Percentiles rank a stretch among this genome's conserved stretches.
These are phyloP conservation scores for Huiozyma naganishii DNA, from an alignment of 805 yeast species.

Conservation along the genomic window DNA sequence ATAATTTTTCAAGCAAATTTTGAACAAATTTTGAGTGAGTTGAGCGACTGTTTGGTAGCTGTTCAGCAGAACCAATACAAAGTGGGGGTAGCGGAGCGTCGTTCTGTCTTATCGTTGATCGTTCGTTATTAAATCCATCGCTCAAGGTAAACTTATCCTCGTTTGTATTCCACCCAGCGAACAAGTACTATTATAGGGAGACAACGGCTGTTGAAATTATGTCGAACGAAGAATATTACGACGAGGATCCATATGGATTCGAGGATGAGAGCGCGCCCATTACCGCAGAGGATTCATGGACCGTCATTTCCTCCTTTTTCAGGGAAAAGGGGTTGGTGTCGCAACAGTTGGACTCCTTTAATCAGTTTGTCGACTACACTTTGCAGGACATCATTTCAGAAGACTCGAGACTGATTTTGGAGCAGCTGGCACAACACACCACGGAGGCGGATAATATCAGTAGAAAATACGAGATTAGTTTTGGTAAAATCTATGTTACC, in stretches of 20 bases:
- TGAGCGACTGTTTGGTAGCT: too few species aligned
- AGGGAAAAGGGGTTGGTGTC: conserved; percentile 94
- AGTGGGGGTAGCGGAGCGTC: too few species aligned
- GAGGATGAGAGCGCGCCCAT: conserved; percentile 62
- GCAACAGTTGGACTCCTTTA: conserved; percentile 95
- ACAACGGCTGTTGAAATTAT: conserved; percentile 1
- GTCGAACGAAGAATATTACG: conserved; percentile 24
- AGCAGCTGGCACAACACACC: conserved; percentile 96
- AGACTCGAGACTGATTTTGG: conserved; percentile 85
- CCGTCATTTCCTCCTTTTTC: conserved; percentile 91
- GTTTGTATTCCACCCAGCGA: too few species aligned
- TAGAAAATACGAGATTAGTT: conserved; percentile 90
- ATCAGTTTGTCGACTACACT: conserved; percentile 92
- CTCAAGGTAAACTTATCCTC: too few species aligned
- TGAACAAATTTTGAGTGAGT: too few species aligned
- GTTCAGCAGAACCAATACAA: too few species aligned
- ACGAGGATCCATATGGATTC: conserved; percentile 59
- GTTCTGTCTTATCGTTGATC: too few species aligned
- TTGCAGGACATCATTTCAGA: conserved; percentile 96
- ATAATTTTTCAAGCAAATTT: too few species aligned
- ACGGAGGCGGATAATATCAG: conserved; percentile 82
- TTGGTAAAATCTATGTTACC: conserved; percentile 92
- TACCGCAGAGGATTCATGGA: conserved; percentile 98
- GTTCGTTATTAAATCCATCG: too few species aligned
- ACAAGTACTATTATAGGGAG: too few species aligned